These are phyloP conservation scores for Astragalus glycyphyllos DNA, from an alignment of 306 rosid species.

Conservation along the genomic window DNA sequence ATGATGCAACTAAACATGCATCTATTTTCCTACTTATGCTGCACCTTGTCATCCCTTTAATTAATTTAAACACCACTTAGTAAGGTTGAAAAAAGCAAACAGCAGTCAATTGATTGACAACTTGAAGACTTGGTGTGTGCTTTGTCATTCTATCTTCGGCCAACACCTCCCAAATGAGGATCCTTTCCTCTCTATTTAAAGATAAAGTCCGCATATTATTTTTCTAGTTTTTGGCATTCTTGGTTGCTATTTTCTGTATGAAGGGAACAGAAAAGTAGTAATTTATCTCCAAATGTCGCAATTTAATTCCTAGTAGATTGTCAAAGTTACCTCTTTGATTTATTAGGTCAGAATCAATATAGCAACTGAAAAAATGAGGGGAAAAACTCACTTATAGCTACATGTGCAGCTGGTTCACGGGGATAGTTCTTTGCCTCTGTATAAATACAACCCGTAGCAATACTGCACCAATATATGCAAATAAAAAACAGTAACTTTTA, in stretches of 20 bases:
- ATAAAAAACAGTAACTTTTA: conserved; percentile 40
- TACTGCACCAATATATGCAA: conserved; percentile 62
- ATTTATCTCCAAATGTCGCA: conserved; percentile 25
- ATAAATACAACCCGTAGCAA: conserved; percentile 94
- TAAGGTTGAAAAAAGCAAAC: conserved; percentile 28
- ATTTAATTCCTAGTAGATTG: conserved; percentile 32
- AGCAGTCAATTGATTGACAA: conserved; percentile 14
- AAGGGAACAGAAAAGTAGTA: conserved; percentile 23
- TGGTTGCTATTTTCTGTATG: conserved; percentile 27
- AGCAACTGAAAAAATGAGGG: conserved; percentile 41
- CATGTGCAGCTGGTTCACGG: conserved; percentile 99
- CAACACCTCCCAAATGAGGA: neutral
- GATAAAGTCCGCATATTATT: conserved; percentile 5
- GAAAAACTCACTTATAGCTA: conserved; percentile 86
- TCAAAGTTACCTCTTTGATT: conserved; percentile 34
- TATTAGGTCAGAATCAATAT: conserved; percentile 35
- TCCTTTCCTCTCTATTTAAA: conserved; percentile 7
- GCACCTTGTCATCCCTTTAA: conserved; percentile 15
- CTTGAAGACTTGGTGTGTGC: conserved; percentile 3
- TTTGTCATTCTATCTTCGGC: conserved; percentile 18
- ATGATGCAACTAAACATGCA: conserved; percentile 23
- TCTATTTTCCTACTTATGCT: conserved; percentile 11
- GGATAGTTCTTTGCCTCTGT: conserved; percentile 94
- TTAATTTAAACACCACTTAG: conserved; percentile 15
- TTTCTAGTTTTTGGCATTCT: conserved; percentile 21